Conservation (phyloP, 306 rosid species). For the Cicer bijugum region DNA sequence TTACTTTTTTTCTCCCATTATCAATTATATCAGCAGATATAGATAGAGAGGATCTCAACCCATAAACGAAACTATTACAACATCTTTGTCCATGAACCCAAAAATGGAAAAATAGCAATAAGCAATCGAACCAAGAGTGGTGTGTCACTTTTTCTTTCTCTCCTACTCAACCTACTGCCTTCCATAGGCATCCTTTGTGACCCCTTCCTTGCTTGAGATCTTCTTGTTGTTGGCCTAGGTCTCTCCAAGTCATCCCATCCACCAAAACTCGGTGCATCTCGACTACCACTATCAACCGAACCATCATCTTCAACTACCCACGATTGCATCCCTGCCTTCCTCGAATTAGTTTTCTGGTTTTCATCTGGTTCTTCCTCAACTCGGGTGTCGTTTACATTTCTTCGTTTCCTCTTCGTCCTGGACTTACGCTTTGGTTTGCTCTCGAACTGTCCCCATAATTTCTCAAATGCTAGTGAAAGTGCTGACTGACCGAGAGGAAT, state of each 20-base stretch:
- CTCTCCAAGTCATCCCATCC: slow-evolving; percentile 96
- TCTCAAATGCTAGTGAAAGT: slow-evolving; percentile 74
- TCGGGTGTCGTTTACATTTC: slow-evolving; percentile 31
- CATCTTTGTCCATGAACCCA: slow-evolving; percentile 91
- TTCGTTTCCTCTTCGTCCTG: slow-evolving; percentile 59
- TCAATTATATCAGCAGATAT: too few species aligned
- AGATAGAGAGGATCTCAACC: too few species aligned
- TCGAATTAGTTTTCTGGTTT: slow-evolving; percentile 47
- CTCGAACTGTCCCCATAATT: slow-evolving; percentile 65
- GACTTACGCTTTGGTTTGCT: slow-evolving; percentile 64
- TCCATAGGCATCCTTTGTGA: slow-evolving; percentile 46
- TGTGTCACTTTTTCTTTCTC: slow-evolving; percentile 64
- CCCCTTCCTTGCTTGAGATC: slow-evolving; percentile 45
- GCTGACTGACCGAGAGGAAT: slow-evolving; percentile 85
- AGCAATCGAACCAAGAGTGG: slow-evolving; percentile 84
- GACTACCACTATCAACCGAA: slow-evolving; percentile 49
- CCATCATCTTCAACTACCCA: slow-evolving; percentile 70
- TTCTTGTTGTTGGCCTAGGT: slow-evolving; percentile 47
- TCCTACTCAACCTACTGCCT: slow-evolving; percentile 70
- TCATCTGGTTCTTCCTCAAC: slow-evolving; percentile 53
- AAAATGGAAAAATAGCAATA: slow-evolving; percentile 86
- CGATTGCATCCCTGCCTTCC: slow-evolving; percentile 66
- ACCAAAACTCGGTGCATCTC: slow-evolving; percentile 54
- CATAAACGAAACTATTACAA: slow-evolving; percentile 44
- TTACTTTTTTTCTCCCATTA: too few species aligned